phyloP scores from a whole-genome alignment of 768 basidiomycete species.

The Tricholoma sp. region DNA sequence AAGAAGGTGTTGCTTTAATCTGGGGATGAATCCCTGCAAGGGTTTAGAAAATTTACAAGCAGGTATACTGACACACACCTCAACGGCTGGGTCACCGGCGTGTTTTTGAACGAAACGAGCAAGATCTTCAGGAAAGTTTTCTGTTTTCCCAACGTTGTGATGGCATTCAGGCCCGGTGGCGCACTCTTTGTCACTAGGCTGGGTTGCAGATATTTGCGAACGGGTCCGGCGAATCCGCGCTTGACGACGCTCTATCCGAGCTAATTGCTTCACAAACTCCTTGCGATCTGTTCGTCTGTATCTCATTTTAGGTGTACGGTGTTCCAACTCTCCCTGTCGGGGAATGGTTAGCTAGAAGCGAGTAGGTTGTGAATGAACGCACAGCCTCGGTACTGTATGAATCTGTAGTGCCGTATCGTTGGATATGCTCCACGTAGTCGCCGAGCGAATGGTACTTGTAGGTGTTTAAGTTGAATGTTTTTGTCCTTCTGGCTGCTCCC shows the following conservation, averaged over 20 bases:
- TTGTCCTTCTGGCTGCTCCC: background rate
- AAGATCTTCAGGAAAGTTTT: background rate
- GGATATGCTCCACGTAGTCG: background rate
- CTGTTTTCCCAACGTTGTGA: background rate
- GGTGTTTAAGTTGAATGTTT: background rate
- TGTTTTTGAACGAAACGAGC: background rate
- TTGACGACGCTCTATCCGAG: too few relatives aligned
- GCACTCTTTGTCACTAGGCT: too few relatives aligned
- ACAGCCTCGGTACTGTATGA: background rate
- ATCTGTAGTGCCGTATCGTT: background rate
- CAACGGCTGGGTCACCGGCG: background rate
- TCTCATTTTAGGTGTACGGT: slow-evolving; percentile 7
- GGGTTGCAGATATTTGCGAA: too few relatives aligned
- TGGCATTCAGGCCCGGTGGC: background rate
- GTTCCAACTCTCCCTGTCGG: slow-evolving; percentile 13
- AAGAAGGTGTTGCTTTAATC: too few relatives aligned
- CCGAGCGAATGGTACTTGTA: slow-evolving; percentile 1
- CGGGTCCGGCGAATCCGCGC: too few relatives aligned
- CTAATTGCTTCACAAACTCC: too few relatives aligned
- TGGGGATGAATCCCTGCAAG: too few relatives aligned
- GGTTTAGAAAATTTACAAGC: too few relatives aligned
- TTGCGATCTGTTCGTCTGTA: slow-evolving; percentile 8
- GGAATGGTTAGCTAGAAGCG: background rate
- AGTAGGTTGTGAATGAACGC: background rate
- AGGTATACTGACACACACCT: too few relatives aligned